Evolutionary conservation across 192 early-diverging fungal genomes (phyloP).

Genomic region (Dissophora globulifera): DNA sequence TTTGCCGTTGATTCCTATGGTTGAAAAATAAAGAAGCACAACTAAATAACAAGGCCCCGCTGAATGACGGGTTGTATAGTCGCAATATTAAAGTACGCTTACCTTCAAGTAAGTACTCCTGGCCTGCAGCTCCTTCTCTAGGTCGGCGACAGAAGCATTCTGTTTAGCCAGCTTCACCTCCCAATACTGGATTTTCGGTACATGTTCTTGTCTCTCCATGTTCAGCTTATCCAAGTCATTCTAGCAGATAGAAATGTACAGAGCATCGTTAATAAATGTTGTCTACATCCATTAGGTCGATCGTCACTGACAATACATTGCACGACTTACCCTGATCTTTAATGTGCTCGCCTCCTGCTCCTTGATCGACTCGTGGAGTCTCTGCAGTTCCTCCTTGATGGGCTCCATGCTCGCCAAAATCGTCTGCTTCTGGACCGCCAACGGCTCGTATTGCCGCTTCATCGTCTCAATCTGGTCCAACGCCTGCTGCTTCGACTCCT

Average conservation of each 20-base stretch:
- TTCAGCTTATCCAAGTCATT: slow-evolving; percentile 28
- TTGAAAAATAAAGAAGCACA: background rate
- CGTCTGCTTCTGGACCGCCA: slow-evolving; percentile 53
- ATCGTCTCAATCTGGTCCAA: slow-evolving; percentile 65
- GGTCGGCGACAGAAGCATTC: slow-evolving; percentile 27
- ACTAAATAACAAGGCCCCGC: background rate
- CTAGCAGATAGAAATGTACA: slow-evolving; percentile 1
- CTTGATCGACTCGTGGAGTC: slow-evolving; percentile 47
- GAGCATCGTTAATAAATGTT: no score
- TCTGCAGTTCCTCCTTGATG: slow-evolving; percentile 53
- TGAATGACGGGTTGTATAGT: background rate
- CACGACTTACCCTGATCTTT: slow-evolving; percentile 40
- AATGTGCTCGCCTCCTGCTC: background rate
- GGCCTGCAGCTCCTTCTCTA: slow-evolving; percentile 36
- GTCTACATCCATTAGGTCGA: background rate
- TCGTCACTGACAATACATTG: no score
- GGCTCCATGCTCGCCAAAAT: slow-evolving; percentile 44
- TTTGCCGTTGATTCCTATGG: slow-evolving; percentile 57
- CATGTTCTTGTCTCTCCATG: slow-evolving; percentile 1
- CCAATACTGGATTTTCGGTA: slow-evolving; percentile 58
- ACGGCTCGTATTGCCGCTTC: slow-evolving; percentile 67
- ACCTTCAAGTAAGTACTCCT: slow-evolving; percentile 45
- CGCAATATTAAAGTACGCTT: background rate
- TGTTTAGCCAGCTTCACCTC: slow-evolving; percentile 57
- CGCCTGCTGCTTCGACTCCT: slow-evolving; percentile 60